Evolutionary conservation across 495 filamentous ascomycete genomes (phyloP).

Genomic region (Astrothelium subdiscretum): DNA sequence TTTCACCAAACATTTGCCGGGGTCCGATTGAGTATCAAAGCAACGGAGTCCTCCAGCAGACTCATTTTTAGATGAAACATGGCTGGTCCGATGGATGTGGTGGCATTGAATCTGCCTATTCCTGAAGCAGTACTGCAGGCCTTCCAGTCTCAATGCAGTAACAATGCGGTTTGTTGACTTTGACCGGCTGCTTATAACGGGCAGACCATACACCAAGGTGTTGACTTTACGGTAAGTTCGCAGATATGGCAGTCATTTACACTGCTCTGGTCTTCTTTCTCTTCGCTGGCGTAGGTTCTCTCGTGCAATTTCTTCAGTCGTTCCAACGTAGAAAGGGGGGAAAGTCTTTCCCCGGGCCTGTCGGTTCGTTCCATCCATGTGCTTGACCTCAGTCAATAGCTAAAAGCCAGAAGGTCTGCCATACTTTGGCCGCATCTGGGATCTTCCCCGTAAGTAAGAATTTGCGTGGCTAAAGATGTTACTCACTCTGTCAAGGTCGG

Average conservation of each 20-base stretch:
- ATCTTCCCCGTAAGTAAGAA: conserved; percentile 11
- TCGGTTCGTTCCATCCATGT: neutral
- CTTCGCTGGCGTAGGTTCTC: neutral
- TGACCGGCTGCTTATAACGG: too few species aligned
- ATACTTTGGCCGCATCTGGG: conserved; percentile 11
- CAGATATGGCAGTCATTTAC: neutral
- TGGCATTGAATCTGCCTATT: too few species aligned
- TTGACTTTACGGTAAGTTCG: too few species aligned
- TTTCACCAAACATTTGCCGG: too few species aligned
- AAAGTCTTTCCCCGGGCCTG: neutral
- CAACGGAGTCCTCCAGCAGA: too few species aligned
- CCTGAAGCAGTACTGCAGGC: too few species aligned
- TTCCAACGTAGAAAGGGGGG: neutral
- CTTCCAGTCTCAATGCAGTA: too few species aligned
- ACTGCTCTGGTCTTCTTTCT: neutral
- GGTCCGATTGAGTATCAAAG: too few species aligned
- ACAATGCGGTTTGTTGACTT: too few species aligned
- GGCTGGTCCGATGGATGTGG: neutral
- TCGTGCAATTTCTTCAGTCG: neutral
- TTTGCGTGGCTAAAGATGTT: conserved; percentile 12
- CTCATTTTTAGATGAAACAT: too few species aligned
- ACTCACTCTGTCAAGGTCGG: neutral
- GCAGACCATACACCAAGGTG: too few species aligned
- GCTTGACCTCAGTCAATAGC: neutral
- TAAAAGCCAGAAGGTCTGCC: too few species aligned